phyloP scores from a whole-genome alignment of 1,284 basidiomycete genomes.

The Mycena sp. region DNA sequence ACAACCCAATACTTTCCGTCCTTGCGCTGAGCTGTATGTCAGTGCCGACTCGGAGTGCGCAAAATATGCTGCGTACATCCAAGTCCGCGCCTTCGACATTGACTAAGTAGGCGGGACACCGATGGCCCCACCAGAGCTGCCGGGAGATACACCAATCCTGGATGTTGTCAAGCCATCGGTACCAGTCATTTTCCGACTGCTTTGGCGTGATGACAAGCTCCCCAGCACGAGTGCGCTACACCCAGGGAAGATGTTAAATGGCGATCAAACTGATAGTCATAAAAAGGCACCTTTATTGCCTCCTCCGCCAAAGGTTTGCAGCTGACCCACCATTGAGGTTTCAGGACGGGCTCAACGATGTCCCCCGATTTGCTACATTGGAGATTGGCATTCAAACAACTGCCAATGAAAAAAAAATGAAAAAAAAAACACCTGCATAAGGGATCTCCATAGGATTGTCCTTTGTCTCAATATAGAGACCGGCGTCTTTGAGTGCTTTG shows the following conservation, averaged over 20 bases:
- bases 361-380: constrained; percentile 90
- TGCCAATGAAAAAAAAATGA: not conserved
- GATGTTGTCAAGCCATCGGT: constrained; percentile 94
- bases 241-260: not conserved
- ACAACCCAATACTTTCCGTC: constrained; percentile 93
- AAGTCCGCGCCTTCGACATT: constrained; percentile 83
- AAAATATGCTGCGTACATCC: constrained; percentile 58
- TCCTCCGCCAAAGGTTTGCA: constrained; percentile 94
- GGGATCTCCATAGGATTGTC: constrained; percentile 96
- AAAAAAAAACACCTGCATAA: constrained; percentile 75
- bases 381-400: too few species aligned
- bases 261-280: not conserved
- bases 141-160: constrained; percentile 99
- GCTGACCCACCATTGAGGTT: constrained; percentile 99
- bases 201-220: constrained; percentile 89
- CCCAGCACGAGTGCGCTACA: constrained; percentile 85
- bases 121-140: constrained; percentile 99
- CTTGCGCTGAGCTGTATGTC: constrained; percentile 53
- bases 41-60: not conserved
- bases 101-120: constrained; percentile 95
- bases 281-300: constrained; percentile 74
- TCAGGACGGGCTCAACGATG: constrained; percentile 94
- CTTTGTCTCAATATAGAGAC: constrained; percentile 91
- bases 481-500: constrained; percentile 86
- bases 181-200: constrained; percentile 94